Percentiles rank a stretch among this genome's conserved stretches.
These are phyloP conservation scores for Meripilus lineatus DNA, from an alignment of 1,284 basidiomycete species.

Conservation along the genomic window DNA sequence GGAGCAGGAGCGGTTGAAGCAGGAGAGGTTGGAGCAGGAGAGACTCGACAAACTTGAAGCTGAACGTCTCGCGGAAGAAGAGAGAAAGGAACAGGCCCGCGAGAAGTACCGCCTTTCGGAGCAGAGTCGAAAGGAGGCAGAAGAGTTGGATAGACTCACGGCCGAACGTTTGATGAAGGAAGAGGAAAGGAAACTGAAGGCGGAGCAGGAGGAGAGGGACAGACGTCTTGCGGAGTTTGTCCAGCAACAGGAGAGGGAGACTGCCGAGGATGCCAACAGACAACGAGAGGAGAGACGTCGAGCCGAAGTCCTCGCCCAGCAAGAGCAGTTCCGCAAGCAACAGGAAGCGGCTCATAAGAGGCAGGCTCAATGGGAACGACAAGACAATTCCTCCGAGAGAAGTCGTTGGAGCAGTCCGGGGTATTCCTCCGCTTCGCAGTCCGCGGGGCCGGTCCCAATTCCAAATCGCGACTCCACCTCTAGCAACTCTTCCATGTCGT, in stretches of 20 bases:
- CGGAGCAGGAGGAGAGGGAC: constrained; percentile 13
- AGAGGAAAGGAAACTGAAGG: constrained; percentile 15
- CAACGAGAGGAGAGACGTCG: constrained; percentile 7
- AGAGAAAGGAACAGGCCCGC: constrained; percentile 14
- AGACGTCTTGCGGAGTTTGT: constrained; percentile 9
- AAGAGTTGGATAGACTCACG: constrained; percentile 8
- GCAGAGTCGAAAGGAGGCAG: constrained; percentile 1
- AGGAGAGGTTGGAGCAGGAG: background rate
- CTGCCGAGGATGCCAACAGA: background rate
- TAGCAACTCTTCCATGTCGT: constrained; percentile 27
- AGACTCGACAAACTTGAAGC: background rate
- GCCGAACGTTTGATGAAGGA: constrained; percentile 20
- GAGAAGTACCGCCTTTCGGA: constrained; percentile 13
- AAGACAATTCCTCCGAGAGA: constrained; percentile 3
- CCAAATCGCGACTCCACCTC: constrained; percentile 19
- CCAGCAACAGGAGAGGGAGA: constrained; percentile 8
- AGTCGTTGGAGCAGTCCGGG: background rate
- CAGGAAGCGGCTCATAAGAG: constrained; percentile 7
- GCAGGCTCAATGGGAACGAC: constrained; percentile 12
- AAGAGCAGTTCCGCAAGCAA: constrained; percentile 9
- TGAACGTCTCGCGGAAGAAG: constrained; percentile 9
- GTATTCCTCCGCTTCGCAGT: background rate
- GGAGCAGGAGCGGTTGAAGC: no score
- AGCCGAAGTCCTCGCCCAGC: constrained; percentile 4
- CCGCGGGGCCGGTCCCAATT: constrained; percentile 13